Base-by-base conservation (phyloP, 2,329 filamentous ascomycete species). In the Elsinoe australis region DNA sequence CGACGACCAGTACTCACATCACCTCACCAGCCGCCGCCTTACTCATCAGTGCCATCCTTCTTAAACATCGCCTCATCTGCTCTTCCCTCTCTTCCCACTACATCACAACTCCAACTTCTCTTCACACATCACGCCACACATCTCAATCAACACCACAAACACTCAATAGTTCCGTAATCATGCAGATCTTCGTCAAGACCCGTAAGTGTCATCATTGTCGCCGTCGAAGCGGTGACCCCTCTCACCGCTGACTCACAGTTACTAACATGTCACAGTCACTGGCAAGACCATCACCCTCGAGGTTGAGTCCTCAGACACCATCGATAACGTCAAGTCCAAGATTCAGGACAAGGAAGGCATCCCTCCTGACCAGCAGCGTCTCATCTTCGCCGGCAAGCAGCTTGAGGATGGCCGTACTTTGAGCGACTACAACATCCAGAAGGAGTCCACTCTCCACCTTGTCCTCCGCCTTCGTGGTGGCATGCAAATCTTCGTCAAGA, bases 151-250 rank as follows among this genome's bases (percentile, higher is more conserved):
- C 50, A 39, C 51, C 47, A 51, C 47, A 38, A 38, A 53, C 49
- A 39, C 21, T 34, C 46, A 54, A 41, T 56, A 51, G 49, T 41
- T 56, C 59, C 59, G 52, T 59, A 64, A 66, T 57, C 70, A 81
- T 95, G 89, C 89, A 95, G 79, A 95, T 95, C 78, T 95, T 95
- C 71, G 89, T 95, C 63, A 95, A 95, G 83, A 95, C 88, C 60
- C 79, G 83, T 87, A 75, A 78, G 83, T 83, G 26, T 29, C 12
- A 29, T 29, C 26, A 29, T 29, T 29, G 26, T 12, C 26, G 6
- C 7, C 26, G 26, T n/a, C n/a, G n/a, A n/a, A n/a, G n/a, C n/a
- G n/a, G n/a, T n/a, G 26, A 12, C 61, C 28, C 54, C 56, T 58
- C 62, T 34, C 59, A 55, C 58, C 56, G 57, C 59, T 53, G 52